Evolutionary conservation across 2,329 filamentous ascomycete genomes (phyloP).

Genomic region (Fusarium caatingaense): DNA sequence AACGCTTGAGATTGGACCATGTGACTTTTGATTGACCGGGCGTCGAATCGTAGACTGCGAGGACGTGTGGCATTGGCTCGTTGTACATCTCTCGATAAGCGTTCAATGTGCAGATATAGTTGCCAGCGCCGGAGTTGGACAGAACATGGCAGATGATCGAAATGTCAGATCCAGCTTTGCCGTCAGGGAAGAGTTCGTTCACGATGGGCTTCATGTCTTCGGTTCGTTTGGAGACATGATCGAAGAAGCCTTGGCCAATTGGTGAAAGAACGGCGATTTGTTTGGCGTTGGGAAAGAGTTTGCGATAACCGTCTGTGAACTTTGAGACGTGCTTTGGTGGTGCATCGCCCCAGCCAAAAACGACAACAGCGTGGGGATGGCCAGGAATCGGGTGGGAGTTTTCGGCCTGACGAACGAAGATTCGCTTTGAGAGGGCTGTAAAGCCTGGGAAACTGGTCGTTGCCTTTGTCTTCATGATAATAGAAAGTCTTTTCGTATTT

Average conservation of each 20-base stretch:
- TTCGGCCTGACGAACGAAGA: background rate
- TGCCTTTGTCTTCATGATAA: background rate
- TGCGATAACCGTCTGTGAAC: background rate
- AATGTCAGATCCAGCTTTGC: accelerated
- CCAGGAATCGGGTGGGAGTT: accelerated
- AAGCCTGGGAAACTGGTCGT: background rate
- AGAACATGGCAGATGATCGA: background rate
- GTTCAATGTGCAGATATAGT: background rate
- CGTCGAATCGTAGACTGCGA: conserved; percentile 2
- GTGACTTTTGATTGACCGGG: background rate
- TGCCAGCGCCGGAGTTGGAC: conserved; percentile 9
- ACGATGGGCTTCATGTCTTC: conserved; percentile 1
- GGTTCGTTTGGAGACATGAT: background rate
- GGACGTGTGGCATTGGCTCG: background rate
- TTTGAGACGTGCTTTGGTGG: conserved; percentile 7
- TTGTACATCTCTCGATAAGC: conserved; percentile 4
- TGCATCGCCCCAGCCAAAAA: conserved; percentile 21
- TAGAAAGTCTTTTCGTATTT: too few species aligned
- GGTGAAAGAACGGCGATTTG: background rate
- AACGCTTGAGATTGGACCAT: conserved; percentile 8
- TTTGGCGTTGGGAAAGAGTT: background rate
- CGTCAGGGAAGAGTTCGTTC: background rate
- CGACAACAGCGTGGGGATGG: background rate
- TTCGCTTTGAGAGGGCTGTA: background rate
- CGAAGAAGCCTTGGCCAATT: background rate